Conservation (phyloP, 2,329 filamentous ascomycete genomes). For the Stenocarpella maydis region DNA sequence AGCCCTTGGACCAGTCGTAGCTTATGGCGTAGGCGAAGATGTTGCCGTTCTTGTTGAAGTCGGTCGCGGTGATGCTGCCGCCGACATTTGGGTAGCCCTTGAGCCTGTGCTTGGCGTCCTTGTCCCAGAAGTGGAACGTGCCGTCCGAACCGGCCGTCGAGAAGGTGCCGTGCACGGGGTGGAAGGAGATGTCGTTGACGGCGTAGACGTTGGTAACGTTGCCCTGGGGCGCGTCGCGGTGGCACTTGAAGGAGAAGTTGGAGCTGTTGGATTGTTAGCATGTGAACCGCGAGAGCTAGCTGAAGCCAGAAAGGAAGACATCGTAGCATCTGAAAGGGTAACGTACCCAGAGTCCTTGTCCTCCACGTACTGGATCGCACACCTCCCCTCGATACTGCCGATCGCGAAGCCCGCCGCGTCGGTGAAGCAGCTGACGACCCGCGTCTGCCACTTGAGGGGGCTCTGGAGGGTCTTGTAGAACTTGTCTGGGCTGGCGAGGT, state of each 20-base stretch:
- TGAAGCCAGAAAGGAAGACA: background rate
- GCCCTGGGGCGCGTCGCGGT: constrained; percentile 79
- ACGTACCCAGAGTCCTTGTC: constrained; percentile 84
- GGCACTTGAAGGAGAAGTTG: constrained; percentile 99
- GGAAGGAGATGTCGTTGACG: constrained; percentile 97
- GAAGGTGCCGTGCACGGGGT: constrained; percentile 97
- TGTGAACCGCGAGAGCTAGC: background rate
- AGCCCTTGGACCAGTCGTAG: constrained; percentile 99
- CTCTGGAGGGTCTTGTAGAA: constrained; percentile 98
- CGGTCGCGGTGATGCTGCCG: constrained; percentile 87
- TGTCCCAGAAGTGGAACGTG: constrained; percentile 97
- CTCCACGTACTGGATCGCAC: constrained; percentile 97
- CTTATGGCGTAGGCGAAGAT: constrained; percentile 91
- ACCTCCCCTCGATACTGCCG: constrained; percentile 95
- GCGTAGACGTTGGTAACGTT: constrained; percentile 90
- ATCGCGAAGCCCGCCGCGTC: constrained; percentile 93
- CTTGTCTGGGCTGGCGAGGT: constrained; percentile 82
- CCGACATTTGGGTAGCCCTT: constrained; percentile 88
- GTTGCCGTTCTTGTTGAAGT: constrained; percentile 86
- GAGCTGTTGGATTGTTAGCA: constrained; percentile 56
- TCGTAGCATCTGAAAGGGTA: background rate
- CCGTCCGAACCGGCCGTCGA: constrained; percentile 95
- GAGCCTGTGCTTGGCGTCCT: constrained; percentile 86
- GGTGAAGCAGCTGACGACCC: constrained; percentile 92
- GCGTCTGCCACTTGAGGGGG: constrained; percentile 97